Base-by-base conservation (phyloP, 2,329 filamentous ascomycete genomes). In the Kalmusia sp. region DNA sequence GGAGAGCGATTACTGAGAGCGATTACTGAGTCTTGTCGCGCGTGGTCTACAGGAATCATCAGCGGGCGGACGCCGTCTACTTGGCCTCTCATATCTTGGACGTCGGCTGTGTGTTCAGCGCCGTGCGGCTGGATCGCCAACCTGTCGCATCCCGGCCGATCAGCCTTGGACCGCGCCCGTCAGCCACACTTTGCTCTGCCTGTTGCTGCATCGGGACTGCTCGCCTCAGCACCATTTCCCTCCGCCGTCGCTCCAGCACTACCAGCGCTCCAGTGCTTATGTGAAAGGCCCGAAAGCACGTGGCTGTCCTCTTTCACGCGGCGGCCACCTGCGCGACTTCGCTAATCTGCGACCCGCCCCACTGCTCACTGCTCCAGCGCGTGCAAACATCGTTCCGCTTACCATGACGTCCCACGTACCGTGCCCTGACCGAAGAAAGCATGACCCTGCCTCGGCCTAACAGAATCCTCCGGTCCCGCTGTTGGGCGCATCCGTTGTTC, bases 91-190 rank as follows among this genome's bases (percentile, higher is more conserved):
- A 38, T 47, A 38, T 22, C 22, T 47, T 38, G 21, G 17, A 39
- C 21, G 19, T 43, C 30, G 19, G 35, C 6, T 14, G 4, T 44
- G 28, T 27, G 17, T 9, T 19, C 14, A 14, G 33, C 24, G 45
- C 38, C 28, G 30, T 49, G 50, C 45, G 30, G 47, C 54, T 57
- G 46, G 43, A 24, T 15, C 43, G 21, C 21, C 25, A n/a, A 31
- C 50, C 37, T 51, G 50, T 57, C 47, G 47, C 45, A 54, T 51
- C 57, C 54, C 55, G 51, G 50, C 37, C 31, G 34, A 44, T 61
- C 58, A 59, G 58, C 58, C 58, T 54, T 61, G 57, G 46, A 44
- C 51, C 40, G 44, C 54, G 39, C 14, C 21, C 24, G 48, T 12
- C 49, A 52, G 49, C 49, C 49, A 46, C 49, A 52, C 40, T 34